Evolutionary conservation across 345 rosid genomes (phyloP).

Genomic region (Gossypium stocksii): DNA sequence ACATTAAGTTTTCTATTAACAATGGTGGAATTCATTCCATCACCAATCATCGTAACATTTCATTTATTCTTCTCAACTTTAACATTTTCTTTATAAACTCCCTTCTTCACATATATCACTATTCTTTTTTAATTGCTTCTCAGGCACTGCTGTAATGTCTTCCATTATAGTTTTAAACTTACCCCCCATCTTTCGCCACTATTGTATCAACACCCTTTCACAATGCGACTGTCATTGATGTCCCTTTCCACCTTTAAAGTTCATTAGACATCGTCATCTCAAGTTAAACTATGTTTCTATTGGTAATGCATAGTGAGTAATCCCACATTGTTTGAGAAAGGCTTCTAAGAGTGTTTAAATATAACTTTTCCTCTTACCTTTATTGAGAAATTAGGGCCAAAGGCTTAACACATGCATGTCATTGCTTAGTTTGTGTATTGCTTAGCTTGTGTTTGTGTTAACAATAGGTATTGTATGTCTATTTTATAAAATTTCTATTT

Average conservation of each 20-base stretch:
- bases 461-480: no score
- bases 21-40: constrained; percentile 54
- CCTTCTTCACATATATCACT: constrained; percentile 74
- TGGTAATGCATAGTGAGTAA: no score
- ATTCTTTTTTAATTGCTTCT: constrained; percentile 42
- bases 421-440: no score
- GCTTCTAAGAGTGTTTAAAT: no score
- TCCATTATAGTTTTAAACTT: constrained; percentile 57
- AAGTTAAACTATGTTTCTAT: constrained; percentile 31
- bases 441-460: no score
- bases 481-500: no score
- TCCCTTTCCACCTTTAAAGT: background rate
- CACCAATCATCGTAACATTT: constrained; percentile 72
- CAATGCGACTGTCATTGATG: background rate
- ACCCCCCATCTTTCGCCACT: constrained; percentile 77
- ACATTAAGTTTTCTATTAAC: constrained; percentile 56
- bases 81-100: constrained; percentile 61
- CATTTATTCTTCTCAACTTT: constrained; percentile 57
- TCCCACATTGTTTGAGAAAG: no score
- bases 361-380: no score
- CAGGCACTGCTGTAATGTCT: constrained; percentile 56
- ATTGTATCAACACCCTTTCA: constrained; percentile 36
- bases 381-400: no score
- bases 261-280: constrained; percentile 41
- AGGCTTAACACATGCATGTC: no score